Base-by-base conservation (phyloP, 1,139 yeast species). In the Blastobotrys ciferrii region DNA sequence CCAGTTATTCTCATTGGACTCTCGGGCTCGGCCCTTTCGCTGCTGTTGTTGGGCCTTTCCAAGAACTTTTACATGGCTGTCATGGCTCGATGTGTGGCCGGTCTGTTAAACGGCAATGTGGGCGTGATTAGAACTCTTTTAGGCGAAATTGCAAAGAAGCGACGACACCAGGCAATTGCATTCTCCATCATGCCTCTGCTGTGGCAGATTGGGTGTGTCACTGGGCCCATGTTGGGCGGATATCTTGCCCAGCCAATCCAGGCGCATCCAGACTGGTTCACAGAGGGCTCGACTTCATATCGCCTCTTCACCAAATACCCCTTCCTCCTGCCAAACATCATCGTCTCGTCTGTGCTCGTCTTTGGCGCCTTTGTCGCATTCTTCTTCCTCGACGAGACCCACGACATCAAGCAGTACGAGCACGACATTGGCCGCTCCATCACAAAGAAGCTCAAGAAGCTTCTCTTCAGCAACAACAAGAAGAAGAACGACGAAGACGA, bases 321-420 rank as follows among this genome's bases (percentile, higher is more conserved):
- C 0, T 82, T 80, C 58, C 80, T 84, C 1, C 65, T 81, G 53
- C 81, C 85, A 3, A 82, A 81, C 59, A 58, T 82, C 7, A 78
- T 77, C 2, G 81, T 81, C 15, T 74, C 80, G 3, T 4, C 58
- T 1, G 66, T 77, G 44, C 65, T 81, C 32, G 30, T 61, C 17
- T 25, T 45, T 7, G 53, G 60, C 17, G 55, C 72, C 14, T 19
- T 70, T 1, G 54, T 71, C 32, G 80, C 70, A n/a, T 66, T 77
- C 46, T 70, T 82, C 43, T 81, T 81, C 57, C 63, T 82, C 33
- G 84, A 82, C 59, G 88, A 82, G 61, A 79, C 86, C 2, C 82
- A 79, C 58, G 75, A 70, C 17, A 62, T 65, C 33, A 65, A 64
- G 47, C 73, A 69, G 56, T 57, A 70, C 49, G 65, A 70, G 48